Base-by-base conservation (phyloP, 2,329 filamentous ascomycete genomes). In the Tolypocladium album region DNA sequence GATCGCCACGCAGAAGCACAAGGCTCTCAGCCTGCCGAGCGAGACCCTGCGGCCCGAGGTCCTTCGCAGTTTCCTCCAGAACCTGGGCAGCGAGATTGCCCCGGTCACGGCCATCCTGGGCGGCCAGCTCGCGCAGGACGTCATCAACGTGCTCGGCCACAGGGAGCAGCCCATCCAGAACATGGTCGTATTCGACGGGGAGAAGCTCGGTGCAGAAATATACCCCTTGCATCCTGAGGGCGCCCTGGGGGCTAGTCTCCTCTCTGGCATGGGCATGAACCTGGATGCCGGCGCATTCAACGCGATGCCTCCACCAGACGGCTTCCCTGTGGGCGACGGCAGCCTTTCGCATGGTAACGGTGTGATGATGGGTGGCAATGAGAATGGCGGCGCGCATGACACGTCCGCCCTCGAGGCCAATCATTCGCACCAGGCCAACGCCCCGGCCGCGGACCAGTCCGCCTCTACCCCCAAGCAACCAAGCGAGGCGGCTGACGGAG, bases 161-260 rank as follows among this genome's bases (percentile, higher is more conserved):
- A 86, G 89, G 47, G 92, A 97, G 76, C 94, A 97, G 73, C 94
- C 94, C 0, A 88, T 99, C 50, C 94, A 99, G 76, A 99, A 99
- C 73, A 85, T 96, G 71, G 83, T 96, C 57, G 79, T 97, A 24
- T 96, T 97, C 68, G 92, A 97, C 71, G 92, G 92, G 17, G 89
- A 90, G 66, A 83, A 81, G 55, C 89, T 90, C 74, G 84, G 89
- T 64, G 90, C 88, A 0, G 86, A 86, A 2, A 86, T 94, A 65
- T 96, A 94, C 71, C 82, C 91, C 2, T 78, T 97, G 50, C 90
- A 95, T 70, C 90, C 91, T 0, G 81, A 85, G 59, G 82, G 81
- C 34, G 70, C 69, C 27, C 75, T 86, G 15, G 84, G 84, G 50
- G 72, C 75, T 31, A 74, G 71, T 24, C 74, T 81, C 64, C 74